These are phyloP conservation scores for Davidsoniella australis DNA, from an alignment of 2,329 filamentous ascomycete species.

Conservation along the genomic window DNA sequence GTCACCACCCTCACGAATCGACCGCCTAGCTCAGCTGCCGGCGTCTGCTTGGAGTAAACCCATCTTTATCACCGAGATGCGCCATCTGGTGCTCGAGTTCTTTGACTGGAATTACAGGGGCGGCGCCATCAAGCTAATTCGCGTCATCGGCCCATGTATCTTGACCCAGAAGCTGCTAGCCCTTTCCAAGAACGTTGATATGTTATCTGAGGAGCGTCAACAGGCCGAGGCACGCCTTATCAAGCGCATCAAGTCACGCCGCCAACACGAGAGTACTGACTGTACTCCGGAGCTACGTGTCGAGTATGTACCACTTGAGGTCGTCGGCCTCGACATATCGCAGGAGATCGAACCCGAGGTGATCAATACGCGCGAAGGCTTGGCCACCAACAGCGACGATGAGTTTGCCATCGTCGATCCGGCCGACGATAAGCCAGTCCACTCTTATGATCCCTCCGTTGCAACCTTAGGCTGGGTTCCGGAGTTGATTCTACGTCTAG, in stretches of 20 bases:
- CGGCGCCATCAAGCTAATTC: conserved; percentile 72
- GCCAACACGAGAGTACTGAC: conserved; percentile 60
- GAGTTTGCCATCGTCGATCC: conserved; percentile 33
- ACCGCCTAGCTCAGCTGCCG: conserved; percentile 28
- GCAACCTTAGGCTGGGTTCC: conserved; percentile 20
- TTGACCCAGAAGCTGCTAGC: conserved; percentile 41
- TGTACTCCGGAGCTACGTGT: conserved; percentile 61
- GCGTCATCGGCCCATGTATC: conserved; percentile 60
- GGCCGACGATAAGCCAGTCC: conserved; percentile 30
- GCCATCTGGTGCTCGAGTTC: conserved; percentile 57
- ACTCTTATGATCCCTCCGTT: conserved; percentile 45
- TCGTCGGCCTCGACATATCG: conserved; percentile 63
- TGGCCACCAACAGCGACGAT: conserved; percentile 50
- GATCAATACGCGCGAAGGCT: conserved; percentile 35
- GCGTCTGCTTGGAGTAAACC: conserved; percentile 43
- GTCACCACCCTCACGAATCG: conserved; percentile 42
- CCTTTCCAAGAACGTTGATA: conserved; percentile 16
- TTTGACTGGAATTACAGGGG: conserved; percentile 72
- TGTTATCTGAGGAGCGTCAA: conserved; percentile 18
- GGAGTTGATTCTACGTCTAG: conserved; percentile 17
- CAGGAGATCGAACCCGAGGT: conserved; percentile 40
- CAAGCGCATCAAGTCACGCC: conserved; percentile 46
- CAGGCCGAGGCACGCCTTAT: conserved; percentile 38
- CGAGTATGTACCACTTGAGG: conserved; percentile 55
- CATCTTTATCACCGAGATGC: conserved; percentile 49